These are phyloP conservation scores for Yarrowia sp. DNA, from an alignment of 805 yeast species.

Conservation along the genomic window DNA sequence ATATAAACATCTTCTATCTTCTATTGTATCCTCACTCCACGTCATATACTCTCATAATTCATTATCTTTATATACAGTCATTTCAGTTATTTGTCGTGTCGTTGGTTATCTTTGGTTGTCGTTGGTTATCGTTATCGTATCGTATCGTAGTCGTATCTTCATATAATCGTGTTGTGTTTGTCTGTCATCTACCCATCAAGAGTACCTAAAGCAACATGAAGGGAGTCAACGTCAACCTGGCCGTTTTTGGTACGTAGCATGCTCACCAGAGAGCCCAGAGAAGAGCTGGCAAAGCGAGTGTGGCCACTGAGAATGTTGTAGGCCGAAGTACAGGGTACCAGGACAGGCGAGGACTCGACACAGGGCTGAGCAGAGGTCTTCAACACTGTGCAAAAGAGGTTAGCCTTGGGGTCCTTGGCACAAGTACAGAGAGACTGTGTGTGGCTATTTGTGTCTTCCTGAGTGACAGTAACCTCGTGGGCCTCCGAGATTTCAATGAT, in stretches of 20 bases:
- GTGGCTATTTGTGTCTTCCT: background rate
- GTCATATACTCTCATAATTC: background rate
- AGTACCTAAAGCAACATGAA: constrained; percentile 20
- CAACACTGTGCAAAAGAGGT: constrained; percentile 65
- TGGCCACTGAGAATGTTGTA: constrained; percentile 76
- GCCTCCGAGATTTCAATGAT: background rate
- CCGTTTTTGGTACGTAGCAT: background rate
- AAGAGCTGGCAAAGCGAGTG: constrained; percentile 26
- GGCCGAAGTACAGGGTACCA: constrained; percentile 80
- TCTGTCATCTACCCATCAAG: background rate
- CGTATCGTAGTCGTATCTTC: too few species aligned
- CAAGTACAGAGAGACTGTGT: background rate
- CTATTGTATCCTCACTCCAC: too few species aligned
- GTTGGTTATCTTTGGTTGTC: constrained; percentile 27
- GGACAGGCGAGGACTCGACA: constrained; percentile 34
- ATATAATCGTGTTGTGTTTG: background rate
- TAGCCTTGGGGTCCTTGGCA: constrained; percentile 68
- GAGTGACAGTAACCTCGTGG: background rate
- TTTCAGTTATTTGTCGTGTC: constrained; percentile 28
- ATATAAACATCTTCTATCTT: too few species aligned
- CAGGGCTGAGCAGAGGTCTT: constrained; percentile 25
- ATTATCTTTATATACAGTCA: constrained; percentile 5
- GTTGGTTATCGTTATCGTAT: background rate
- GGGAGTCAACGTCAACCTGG: constrained; percentile 1
- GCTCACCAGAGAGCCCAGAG: background rate